A percentile compares a stretch with the other conserved stretches of the same genome.
Evolutionary conservation across 495 filamentous ascomycete species (phyloP).

Genomic region (Apodospora peruviana): DNA sequence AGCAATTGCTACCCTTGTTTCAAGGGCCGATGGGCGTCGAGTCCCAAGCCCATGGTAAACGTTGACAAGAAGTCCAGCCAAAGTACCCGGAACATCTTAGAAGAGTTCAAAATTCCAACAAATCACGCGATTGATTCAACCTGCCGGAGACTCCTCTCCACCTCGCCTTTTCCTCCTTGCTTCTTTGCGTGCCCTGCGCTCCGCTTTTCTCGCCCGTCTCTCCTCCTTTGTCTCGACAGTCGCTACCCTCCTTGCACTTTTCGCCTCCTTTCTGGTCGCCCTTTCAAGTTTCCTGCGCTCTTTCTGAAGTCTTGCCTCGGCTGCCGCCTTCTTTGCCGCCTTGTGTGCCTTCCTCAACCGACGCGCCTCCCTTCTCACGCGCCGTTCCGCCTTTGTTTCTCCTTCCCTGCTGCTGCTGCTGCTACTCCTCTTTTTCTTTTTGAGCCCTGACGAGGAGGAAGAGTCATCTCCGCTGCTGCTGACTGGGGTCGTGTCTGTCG

Average conservation of each 20-base stretch:
- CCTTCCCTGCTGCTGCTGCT: not conserved
- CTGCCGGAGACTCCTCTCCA: not conserved
- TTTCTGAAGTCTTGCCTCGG: constrained; percentile 3
- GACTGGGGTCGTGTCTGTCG: constrained; percentile 6
- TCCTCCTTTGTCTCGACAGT: constrained; percentile 39
- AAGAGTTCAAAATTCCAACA: not conserved
- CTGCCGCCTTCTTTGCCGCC: constrained; percentile 8
- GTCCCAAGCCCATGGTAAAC: no score
- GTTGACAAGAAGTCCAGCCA: no score
- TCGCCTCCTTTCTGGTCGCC: constrained; percentile 15
- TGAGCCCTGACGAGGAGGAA: constrained; percentile 3
- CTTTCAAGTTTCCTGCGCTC: constrained; percentile 18
- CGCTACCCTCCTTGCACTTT: constrained; percentile 16
- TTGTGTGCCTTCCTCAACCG: constrained; percentile 19
- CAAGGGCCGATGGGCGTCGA: no score
- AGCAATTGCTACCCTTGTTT: no score
- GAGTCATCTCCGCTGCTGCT: constrained; percentile 4
- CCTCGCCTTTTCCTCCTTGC: constrained; percentile 15
- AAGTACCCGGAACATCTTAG: no score
- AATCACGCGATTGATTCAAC: not conserved
- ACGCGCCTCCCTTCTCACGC: constrained; percentile 29
- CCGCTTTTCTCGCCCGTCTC: constrained; percentile 35
- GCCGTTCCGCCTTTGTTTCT: constrained; percentile 35
- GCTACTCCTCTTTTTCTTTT: constrained; percentile 10
- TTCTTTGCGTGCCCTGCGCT: constrained; percentile 40